Evolutionary conservation across 768 basidiomycete species (phyloP).

Genomic region (Lactifluus rugatus): DNA sequence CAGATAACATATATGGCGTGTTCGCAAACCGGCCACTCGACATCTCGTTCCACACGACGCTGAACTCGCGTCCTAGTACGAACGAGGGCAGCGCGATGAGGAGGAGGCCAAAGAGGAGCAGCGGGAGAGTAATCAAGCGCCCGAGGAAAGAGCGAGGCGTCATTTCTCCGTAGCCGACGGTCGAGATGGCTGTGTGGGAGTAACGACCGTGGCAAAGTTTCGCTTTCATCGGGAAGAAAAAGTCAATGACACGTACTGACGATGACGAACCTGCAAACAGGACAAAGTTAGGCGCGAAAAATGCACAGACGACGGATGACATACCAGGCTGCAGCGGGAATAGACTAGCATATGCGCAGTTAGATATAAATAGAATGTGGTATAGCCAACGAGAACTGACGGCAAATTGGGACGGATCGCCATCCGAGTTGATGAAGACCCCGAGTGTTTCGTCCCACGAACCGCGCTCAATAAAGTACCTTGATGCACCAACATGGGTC

Average conservation of each 20-base stretch:
- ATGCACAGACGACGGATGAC: conserved; percentile 23
- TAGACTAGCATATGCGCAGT: conserved; percentile 33
- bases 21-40: conserved; percentile 23
- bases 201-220: neutral
- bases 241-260: conserved; percentile 47
- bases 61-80: conserved; percentile 87
- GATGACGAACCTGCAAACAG: conserved; percentile 50
- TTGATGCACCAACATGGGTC: conserved; percentile 21
- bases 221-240: neutral
- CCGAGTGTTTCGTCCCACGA: conserved; percentile 78
- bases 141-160: conserved; percentile 85
- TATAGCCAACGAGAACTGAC: conserved; percentile 30
- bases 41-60: conserved; percentile 84
- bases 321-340: conserved; percentile 72
- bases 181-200: conserved; percentile 58
- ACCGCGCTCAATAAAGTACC: conserved; percentile 86
- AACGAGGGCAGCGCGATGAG: conserved; percentile 88
- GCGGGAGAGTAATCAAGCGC: conserved; percentile 72
- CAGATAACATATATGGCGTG: neutral
- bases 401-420: conserved; percentile 71
- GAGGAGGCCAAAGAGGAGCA: conserved; percentile 79
- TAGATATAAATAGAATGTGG: neutral
- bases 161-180: conserved; percentile 88
- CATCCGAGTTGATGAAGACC: conserved; percentile 77
- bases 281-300: neutral